phyloP scores from a whole-genome alignment of 176 grass and related monocot genomes.

The Avena atlantica region DNA sequence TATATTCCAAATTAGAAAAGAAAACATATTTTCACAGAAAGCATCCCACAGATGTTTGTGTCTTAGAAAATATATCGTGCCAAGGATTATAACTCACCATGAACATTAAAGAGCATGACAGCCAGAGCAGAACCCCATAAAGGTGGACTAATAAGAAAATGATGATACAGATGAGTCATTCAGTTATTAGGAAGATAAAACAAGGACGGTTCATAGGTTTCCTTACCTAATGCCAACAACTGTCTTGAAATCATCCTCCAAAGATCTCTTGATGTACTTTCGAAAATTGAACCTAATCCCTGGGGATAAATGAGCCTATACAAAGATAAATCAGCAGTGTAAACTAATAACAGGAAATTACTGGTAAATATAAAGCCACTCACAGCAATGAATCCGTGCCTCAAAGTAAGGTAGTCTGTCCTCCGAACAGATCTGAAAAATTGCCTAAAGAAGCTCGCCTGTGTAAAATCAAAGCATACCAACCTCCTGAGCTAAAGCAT shows the following conservation, averaged over 20 bases:
- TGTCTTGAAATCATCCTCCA: conserved; percentile 95
- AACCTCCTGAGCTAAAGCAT: conserved; percentile 10
- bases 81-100: conserved; percentile 61
- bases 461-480: neutral
- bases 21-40: neutral
- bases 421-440: conserved; percentile 75
- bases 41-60: neutral
- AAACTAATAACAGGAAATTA: conserved; percentile 1
- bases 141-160: conserved; percentile 57
- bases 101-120: conserved; percentile 83
- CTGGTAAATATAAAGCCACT: conserved; percentile 27
- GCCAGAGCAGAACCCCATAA: conserved; percentile 82
- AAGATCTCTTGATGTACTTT: conserved; percentile 81
- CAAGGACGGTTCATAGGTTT: neutral
- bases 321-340: conserved; percentile 30
- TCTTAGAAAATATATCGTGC: neutral
- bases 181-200: conserved; percentile 27
- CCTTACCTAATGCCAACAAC: conserved; percentile 87
- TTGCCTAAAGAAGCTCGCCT: conserved; percentile 88
- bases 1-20: conserved; percentile 33
- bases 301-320: conserved; percentile 79
- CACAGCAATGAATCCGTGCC: conserved; percentile 90
- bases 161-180: conserved; percentile 36
- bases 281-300: conserved; percentile 81
- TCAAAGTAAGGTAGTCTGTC: conserved; percentile 83